A percentile compares a stretch with the other conserved stretches of the same genome.
These are phyloP conservation scores for Rugonectria rugulosa DNA, from an alignment of 2,329 filamentous ascomycete species.

Conservation along the genomic window DNA sequence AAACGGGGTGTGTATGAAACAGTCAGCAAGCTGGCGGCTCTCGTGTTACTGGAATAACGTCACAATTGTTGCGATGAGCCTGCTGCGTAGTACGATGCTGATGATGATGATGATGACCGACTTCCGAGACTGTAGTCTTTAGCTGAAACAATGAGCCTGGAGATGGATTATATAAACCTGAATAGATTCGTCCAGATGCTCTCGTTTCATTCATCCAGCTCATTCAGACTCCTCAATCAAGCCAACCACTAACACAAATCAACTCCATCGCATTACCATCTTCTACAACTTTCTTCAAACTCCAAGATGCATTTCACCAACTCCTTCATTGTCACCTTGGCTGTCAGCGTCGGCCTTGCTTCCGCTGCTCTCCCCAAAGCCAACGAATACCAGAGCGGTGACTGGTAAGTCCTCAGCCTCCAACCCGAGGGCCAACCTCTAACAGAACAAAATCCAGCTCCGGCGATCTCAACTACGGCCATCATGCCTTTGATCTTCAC, in stretches of 20 bases:
- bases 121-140: too few relatives aligned
- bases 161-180: too few relatives aligned
- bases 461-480: slow-evolving; percentile 22
- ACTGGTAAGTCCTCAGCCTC: not conserved
- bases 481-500: slow-evolving; percentile 20
- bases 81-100: too few relatives aligned
- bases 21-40: too few relatives aligned
- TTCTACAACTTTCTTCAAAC: not conserved
- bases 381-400: slow-evolving; percentile 18
- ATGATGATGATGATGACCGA: too few relatives aligned
- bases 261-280: not conserved
- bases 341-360: slow-evolving; percentile 6
- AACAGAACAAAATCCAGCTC: not conserved
- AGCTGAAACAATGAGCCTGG: too few relatives aligned
- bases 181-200: too few relatives aligned
- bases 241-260: not conserved
- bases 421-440: not conserved
- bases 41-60: too few relatives aligned
- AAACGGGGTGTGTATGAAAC: too few relatives aligned
- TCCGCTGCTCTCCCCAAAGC: slow-evolving; percentile 18
- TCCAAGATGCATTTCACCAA: slow-evolving; percentile 14
- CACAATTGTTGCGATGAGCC: too few relatives aligned
- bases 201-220: too few relatives aligned
- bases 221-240: too few relatives aligned
- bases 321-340: slow-evolving; percentile 11